phyloP scores from a whole-genome alignment of 148 eudicot species.

The Dysphania ambrosioides region DNA sequence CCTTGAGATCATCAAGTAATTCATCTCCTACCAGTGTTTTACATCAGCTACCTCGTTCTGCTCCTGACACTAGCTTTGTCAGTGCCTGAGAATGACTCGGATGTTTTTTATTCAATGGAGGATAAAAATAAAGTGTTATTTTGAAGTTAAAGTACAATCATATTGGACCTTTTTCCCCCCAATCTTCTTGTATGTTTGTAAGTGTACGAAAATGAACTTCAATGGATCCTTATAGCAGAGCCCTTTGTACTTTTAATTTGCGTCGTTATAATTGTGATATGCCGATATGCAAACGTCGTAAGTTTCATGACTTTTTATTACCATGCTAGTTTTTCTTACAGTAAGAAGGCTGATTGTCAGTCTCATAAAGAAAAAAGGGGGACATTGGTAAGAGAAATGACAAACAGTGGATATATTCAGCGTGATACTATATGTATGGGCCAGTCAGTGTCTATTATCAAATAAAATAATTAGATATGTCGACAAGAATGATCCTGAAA shows the following conservation, averaged over 20 bases:
- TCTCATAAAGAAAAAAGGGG: not conserved
- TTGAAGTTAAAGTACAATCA: not conserved
- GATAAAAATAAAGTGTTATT: slow-evolving; percentile 7
- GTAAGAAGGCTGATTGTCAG: not conserved
- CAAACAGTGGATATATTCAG: not conserved
- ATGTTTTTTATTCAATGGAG: not conserved
- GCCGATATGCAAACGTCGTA: no score
- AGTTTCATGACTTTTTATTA: no score
- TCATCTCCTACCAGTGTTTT: slow-evolving; percentile 77
- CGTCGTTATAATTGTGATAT: not conserved
- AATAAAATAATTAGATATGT: not conserved
- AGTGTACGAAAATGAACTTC: not conserved
- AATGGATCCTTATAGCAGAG: not conserved
- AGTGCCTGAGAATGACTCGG: slow-evolving; percentile 34
- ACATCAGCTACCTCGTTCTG: slow-evolving; percentile 43
- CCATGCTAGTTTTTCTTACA: no score
- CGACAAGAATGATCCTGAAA: not conserved
- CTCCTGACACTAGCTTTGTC: slow-evolving; percentile 51
- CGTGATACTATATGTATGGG: no score
- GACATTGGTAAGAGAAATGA: not conserved
- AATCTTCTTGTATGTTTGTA: not conserved
- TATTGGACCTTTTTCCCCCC: not conserved
- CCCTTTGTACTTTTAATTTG: not conserved
- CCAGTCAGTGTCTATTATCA: not conserved
- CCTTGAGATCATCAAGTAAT: slow-evolving; percentile 57